These are phyloP conservation scores for Pythium phragmiticola DNA, from an alignment of 352 stramenopile species.

Conservation along the genomic window DNA sequence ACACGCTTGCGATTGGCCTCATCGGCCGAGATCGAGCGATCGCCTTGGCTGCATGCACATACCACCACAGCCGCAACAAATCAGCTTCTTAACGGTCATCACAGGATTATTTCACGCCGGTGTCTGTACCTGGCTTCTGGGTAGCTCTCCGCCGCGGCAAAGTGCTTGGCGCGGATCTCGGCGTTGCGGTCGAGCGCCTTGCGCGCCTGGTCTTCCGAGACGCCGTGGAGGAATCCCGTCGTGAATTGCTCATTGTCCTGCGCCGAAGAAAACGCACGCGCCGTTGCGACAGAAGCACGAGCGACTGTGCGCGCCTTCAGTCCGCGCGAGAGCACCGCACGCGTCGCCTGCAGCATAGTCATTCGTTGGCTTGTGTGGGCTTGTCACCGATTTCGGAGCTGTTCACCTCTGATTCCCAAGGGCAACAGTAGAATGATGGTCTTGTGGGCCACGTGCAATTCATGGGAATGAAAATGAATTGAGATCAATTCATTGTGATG, in stretches of 20 bases:
- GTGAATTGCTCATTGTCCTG: constrained; percentile 43
- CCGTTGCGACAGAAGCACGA: neutral
- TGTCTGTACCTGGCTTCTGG: constrained; percentile 33
- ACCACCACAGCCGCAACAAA: neutral
- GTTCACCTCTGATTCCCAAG: neutral
- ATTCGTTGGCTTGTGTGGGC: neutral
- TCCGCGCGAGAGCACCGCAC: constrained; percentile 6
- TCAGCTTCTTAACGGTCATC: neutral
- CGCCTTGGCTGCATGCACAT: constrained; percentile 45
- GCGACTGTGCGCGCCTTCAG: neutral
- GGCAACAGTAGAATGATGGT: constrained; percentile 20
- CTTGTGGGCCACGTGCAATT: constrained; percentile 4
- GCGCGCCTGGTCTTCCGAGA: constrained; percentile 51
- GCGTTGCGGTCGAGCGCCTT: constrained; percentile 46
- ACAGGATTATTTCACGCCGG: neutral
- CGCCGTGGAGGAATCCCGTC: constrained; percentile 43
- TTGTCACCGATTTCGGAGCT: constrained; percentile 17
- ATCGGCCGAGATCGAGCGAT: constrained; percentile 47
- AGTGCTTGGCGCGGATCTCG: constrained; percentile 62
- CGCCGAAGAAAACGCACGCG: constrained; percentile 36
- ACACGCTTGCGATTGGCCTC: constrained; percentile 89
- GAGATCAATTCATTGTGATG: constrained; percentile 1
- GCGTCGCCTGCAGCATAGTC: constrained; percentile 13
- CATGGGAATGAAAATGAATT: neutral
- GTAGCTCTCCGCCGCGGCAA: constrained; percentile 41